Percentiles rank a stretch among this genome's conserved stretches.
Evolutionary conservation across 352 stramenopile species (phyloP).

Genomic region (Pythium scleroteichum): DNA sequence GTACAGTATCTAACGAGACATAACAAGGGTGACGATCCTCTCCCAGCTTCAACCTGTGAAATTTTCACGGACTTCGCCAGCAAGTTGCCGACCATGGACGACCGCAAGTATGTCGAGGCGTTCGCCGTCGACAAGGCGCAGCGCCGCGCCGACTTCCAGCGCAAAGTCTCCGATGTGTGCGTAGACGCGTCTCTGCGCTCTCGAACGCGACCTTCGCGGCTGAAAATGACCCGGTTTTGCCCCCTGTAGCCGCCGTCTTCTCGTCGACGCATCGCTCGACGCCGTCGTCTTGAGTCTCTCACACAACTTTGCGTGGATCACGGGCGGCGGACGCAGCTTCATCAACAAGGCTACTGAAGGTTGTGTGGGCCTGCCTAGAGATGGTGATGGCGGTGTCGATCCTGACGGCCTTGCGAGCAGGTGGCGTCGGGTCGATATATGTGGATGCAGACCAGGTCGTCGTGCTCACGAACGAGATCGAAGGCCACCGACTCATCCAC

Average conservation of each 20-base stretch:
- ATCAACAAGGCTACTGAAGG: constrained; percentile 71
- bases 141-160: constrained; percentile 47
- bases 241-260: constrained; percentile 39
- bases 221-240: constrained; percentile 9
- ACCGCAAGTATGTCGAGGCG: constrained; percentile 58
- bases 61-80: background rate
- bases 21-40: background rate
- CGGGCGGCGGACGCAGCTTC: constrained; percentile 54
- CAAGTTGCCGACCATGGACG: constrained; percentile 37
- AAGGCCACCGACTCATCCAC: constrained; percentile 69
- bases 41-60: constrained; percentile 4
- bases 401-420: constrained; percentile 17
- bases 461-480: constrained; percentile 73
- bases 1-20: constrained; percentile 2
- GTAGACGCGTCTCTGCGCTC: constrained; percentile 9
- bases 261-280: constrained; percentile 43
- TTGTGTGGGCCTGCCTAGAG: constrained; percentile 14
- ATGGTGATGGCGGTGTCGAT: constrained; percentile 4
- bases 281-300: constrained; percentile 55
- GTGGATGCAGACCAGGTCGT: constrained; percentile 50
- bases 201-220: background rate
- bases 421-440: constrained; percentile 62
- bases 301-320: constrained; percentile 75
- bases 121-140: constrained; percentile 46
- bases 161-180: constrained; percentile 53